phyloP scores from a whole-genome alignment of 257 asterid species.

The Verbascum thapsus region DNA sequence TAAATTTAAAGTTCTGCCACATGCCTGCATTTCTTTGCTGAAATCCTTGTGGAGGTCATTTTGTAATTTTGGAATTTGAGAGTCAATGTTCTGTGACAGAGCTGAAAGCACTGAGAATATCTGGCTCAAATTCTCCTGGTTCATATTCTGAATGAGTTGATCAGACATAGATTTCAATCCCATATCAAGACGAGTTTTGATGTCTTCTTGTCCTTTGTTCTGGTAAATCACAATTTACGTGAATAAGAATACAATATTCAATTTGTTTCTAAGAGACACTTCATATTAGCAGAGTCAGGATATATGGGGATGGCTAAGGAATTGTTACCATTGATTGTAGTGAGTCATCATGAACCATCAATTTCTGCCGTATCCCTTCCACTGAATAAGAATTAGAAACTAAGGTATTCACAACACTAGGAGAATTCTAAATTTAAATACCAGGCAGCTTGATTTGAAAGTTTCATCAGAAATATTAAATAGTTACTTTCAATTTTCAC shows the following conservation, averaged over 20 bases:
- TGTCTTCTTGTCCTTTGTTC: conserved; percentile 81
- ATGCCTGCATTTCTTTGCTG: conserved; percentile 71
- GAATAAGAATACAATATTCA: conserved; percentile 33
- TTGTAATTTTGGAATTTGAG: conserved; percentile 52
- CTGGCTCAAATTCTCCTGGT: conserved; percentile 47
- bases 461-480: conserved; percentile 14
- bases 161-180: conserved; percentile 57
- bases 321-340: conserved; percentile 69
- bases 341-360: conserved; percentile 58
- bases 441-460: conserved; percentile 21
- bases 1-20: conserved; percentile 7
- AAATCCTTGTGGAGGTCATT: conserved; percentile 52
- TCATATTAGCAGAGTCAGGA: conserved; percentile 26
- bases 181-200: conserved; percentile 57
- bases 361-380: conserved; percentile 69
- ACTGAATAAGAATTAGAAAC: conserved; percentile 48
- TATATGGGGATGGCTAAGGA: conserved; percentile 30
- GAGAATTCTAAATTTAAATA: conserved; percentile 1
- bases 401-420: conserved; percentile 15
- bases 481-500: conserved; percentile 1
- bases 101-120: conserved; percentile 51
- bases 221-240: conserved; percentile 38
- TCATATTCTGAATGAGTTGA: conserved; percentile 49
- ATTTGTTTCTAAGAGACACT: conserved; percentile 20
- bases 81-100: conserved; percentile 55